Base-by-base conservation (phyloP, 2,329 filamentous ascomycete genomes). In the Verticillium longisporum region DNA sequence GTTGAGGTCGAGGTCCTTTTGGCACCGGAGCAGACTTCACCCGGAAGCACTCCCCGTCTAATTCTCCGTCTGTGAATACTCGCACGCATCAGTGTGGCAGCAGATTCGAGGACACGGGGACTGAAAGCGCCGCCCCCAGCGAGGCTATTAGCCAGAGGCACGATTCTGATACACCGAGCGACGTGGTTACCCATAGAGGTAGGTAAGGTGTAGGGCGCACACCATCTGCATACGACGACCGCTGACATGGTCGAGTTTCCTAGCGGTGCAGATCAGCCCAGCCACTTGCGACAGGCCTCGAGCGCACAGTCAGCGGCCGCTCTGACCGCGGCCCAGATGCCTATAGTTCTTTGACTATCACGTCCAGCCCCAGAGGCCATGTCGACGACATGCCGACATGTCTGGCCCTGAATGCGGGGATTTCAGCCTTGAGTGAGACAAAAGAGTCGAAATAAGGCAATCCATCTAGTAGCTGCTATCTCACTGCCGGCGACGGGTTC, bases 381-480 rank as follows among this genome's bases (percentile, higher is more conserved):
- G 59, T 81, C 77, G 31, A 80, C 69, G 14, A 82, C 70, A 77
- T 66, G 1, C 80, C 80, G 14, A 73, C 73, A 3, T 74, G 67
- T 4, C 76, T 70, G 38, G 66, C 63, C 2, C 79, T 70, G 79
- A 83, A 81, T 33, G 69, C 60, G 1, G 78, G 76, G n/a, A 76
- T 62, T 0, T 72, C 71, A 0, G 77, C 76, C 13, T 74, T 68
- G 15, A 78, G 73, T 10, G 82, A 68, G 0, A 78, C 71, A 21
- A 74, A 1, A 74, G 0, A 80, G 78, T 0, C 78, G 78, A 59
- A 81, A 80, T 63, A 76, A 80, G 21, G 78, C 72, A 0, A 76
- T 81, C 75, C 74, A 82, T 78, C 61, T 77, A 73, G 1, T 64
- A 26, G 26, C 65, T 0, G 72, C 73, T 3, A 73, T 68, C 61